phyloP scores from a whole-genome alignment of 106 monocot genomes.

The Dendrobium nobile region DNA sequence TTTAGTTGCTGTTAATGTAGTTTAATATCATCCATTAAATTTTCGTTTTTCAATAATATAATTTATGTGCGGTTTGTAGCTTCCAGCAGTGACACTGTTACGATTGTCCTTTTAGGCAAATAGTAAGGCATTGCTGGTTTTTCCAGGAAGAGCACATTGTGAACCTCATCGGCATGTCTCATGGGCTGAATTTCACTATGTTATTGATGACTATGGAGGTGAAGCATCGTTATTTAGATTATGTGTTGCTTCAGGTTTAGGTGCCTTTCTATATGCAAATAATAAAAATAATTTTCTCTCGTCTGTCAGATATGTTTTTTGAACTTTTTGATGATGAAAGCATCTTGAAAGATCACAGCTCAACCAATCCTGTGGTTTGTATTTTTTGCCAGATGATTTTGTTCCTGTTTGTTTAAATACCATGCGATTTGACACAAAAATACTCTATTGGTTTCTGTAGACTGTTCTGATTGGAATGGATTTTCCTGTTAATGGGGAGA shows the following conservation, averaged over 20 bases:
- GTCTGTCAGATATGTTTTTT: constrained; percentile 60
- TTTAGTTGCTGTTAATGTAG: no score
- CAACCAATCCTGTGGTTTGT: constrained; percentile 70
- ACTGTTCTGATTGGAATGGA: constrained; percentile 66
- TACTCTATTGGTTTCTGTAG: constrained; percentile 26
- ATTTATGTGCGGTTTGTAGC: neutral
- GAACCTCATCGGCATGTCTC: constrained; percentile 64
- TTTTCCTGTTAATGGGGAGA: constrained; percentile 5
- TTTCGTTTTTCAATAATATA: neutral
- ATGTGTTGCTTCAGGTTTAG: neutral
- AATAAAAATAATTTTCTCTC: constrained; percentile 3
- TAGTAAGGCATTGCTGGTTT: constrained; percentile 59
- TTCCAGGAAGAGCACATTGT: constrained; percentile 65
- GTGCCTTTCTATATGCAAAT: constrained; percentile 10
- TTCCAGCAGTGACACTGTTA: neutral
- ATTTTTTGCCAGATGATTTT: neutral
- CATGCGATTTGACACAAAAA: neutral
- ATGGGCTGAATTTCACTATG: constrained; percentile 68
- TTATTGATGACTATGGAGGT: constrained; percentile 89
- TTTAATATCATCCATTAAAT: no score
- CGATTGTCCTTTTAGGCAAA: constrained; percentile 33
- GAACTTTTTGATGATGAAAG: constrained; percentile 61
- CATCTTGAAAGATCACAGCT: constrained; percentile 50
- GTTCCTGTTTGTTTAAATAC: neutral
- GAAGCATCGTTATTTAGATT: neutral